These are phyloP conservation scores for Solanum pimpinellifolium DNA, from an alignment of 257 asterid species.

Conservation along the genomic window DNA sequence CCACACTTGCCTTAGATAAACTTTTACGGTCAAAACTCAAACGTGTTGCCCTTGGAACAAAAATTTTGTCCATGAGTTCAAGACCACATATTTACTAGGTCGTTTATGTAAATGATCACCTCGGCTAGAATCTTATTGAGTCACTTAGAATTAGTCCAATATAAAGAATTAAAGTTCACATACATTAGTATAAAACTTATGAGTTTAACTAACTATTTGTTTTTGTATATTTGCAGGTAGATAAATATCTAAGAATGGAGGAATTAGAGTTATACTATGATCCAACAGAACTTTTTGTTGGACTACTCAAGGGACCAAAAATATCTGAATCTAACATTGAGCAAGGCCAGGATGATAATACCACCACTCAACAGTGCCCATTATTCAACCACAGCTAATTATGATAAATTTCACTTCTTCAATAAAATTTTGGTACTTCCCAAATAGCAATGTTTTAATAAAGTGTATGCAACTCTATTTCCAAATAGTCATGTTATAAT, in stretches of 20 bases:
- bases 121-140: neutral
- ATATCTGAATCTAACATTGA: neutral
- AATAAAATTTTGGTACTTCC: no score
- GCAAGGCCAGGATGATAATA: neutral
- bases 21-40: neutral
- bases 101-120: neutral
- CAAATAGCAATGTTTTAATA: neutral
- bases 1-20: no score
- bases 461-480: neutral
- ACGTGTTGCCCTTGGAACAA: neutral
- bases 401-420: neutral
- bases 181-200: no score
- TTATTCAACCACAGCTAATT: neutral
- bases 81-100: neutral
- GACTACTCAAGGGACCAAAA: conserved; percentile 33
- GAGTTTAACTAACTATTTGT: neutral
- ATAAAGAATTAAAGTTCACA: neutral
- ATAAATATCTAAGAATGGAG: no score
- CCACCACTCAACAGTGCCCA: no score
- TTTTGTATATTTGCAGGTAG: no score
- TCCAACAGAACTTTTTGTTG: conserved; percentile 61
- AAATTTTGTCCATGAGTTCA: neutral
- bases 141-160: neutral
- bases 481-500: no score
- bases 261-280: conserved; percentile 73